A percentile compares a stretch with the other conserved stretches of the same genome.
Conservation (phyloP, 192 early-diverging fungal genomes). For the Linnemannia elongata region DNA sequence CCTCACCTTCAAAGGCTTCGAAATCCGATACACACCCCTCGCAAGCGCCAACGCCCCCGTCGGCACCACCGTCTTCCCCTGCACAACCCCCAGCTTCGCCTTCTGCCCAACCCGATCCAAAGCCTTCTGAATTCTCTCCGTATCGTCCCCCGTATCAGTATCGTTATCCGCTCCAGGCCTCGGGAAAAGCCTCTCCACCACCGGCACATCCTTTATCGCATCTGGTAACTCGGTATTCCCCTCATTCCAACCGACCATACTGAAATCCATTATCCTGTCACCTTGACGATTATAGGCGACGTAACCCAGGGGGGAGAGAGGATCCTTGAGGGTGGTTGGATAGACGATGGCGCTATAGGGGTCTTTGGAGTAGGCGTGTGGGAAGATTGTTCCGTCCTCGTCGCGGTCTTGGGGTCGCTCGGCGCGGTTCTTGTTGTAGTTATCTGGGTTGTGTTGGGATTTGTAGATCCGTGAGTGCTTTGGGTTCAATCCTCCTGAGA, state of each 20-base stretch:
- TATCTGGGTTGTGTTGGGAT: neutral
- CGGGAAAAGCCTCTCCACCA: slow-evolving; percentile 29
- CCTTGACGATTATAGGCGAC: slow-evolving; percentile 57
- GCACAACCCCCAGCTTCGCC: neutral
- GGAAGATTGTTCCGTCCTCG: slow-evolving; percentile 36
- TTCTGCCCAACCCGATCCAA: slow-evolving; percentile 30
- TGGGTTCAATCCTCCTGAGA: slow-evolving; percentile 38
- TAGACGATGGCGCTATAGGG: slow-evolving; percentile 40
- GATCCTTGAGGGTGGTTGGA: neutral
- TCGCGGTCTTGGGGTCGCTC: slow-evolving; percentile 24
- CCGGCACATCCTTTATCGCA: slow-evolving; percentile 15
- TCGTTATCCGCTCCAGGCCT: slow-evolving; percentile 19
- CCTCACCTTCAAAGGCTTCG: slow-evolving; percentile 41
- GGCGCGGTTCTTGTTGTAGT: neutral
- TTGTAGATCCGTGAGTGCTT: slow-evolving; percentile 1
- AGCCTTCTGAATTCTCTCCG: slow-evolving; percentile 56
- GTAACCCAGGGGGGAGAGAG: slow-evolving; percentile 26
- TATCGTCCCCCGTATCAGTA: slow-evolving; percentile 49
- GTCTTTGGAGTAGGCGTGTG: slow-evolving; percentile 8
- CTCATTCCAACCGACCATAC: slow-evolving; percentile 60
- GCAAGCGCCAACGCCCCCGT: slow-evolving; percentile 52
- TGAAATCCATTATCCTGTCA: slow-evolving; percentile 63
- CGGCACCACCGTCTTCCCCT: slow-evolving; percentile 8
- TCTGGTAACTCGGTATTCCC: slow-evolving; percentile 54
- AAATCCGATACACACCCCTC: slow-evolving; percentile 55